Conservation (phyloP, 2,329 filamentous ascomycete species). For the Sporothrix brunneoviolacea region DNA sequence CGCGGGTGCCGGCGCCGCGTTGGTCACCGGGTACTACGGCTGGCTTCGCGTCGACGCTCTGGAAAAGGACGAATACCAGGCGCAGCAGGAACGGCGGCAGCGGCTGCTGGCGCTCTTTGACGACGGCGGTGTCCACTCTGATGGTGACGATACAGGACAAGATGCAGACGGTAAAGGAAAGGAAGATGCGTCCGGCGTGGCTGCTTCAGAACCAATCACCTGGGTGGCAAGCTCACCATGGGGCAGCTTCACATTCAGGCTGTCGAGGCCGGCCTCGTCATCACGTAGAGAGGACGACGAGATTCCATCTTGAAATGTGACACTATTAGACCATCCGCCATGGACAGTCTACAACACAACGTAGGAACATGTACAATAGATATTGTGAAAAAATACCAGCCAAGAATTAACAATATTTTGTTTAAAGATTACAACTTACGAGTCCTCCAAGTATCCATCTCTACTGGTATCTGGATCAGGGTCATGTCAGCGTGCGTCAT, state of each 20-base stretch:
- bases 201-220: slow-evolving; percentile 34
- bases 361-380: too few relatives aligned
- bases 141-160: slow-evolving; percentile 25
- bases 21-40: slow-evolving; percentile 38
- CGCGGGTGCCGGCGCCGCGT: slow-evolving; percentile 26
- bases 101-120: slow-evolving; percentile 37
- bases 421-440: too few relatives aligned
- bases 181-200: neutral
- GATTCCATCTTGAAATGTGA: too few relatives aligned
- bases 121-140: slow-evolving; percentile 25
- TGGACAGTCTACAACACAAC: too few relatives aligned
- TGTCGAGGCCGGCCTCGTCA: neutral
- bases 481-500: too few relatives aligned
- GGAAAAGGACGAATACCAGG: neutral
- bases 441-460: too few relatives aligned
- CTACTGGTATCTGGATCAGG: too few relatives aligned
- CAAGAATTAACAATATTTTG: too few relatives aligned
- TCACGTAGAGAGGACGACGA: too few relatives aligned
- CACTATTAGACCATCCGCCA: too few relatives aligned
- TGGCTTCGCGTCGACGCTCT: slow-evolving; percentile 46
- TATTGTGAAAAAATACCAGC: too few relatives aligned
- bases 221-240: slow-evolving; percentile 44
- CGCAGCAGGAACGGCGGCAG: slow-evolving; percentile 29
- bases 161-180: neutral
- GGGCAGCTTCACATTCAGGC: slow-evolving; percentile 35